Base-by-base conservation (phyloP, 208 protist genomes). In the Trypanosoma brucei region DNA sequence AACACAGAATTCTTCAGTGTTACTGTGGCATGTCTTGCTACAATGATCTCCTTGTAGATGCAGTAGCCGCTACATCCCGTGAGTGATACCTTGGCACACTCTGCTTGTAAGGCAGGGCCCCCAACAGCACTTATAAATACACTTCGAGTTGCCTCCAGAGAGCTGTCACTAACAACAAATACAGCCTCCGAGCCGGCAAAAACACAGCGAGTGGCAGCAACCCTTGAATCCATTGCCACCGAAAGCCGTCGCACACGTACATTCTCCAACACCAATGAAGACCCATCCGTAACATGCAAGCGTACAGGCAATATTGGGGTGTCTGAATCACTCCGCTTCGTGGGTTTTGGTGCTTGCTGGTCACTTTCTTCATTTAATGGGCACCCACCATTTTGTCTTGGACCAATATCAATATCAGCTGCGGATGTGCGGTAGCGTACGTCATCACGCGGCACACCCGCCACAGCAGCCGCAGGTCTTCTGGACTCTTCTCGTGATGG, bases 101-200 rank as follows among this genome's bases (percentile, higher is more conserved):
- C 60, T 45, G 40, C 34, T 35, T 45, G 33, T n/a, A 72, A 7
- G 14, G 67, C 67, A 14, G 67, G 55, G 8, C 67, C 67, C 3
- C 40, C 33, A 34, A 67, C 60, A 22, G 67, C 44, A 8, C 67
- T 46, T 13, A 72, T 52, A 62, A 72, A 62, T 1, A 48, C 45
- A 52, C 60, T 52, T 22, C 62, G 45, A 35, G 34, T 35, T 0
- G 67, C 67, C 36, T 37, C 9, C 0, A 72, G 31, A 7, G 45
- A 49, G 37, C 55, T 67, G 3, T 40, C 49, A 2, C 34, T n/a
- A 31, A 0, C 49, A 7, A 72, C 9, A 6, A 44, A 31, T 2
- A 67, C 67, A 0, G 67, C 59, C 4, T 72, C 39, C 9, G 60
- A 38, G n/a, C 67, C 67, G 11, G 67, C 67, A 57, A 72, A 67